Percentiles rank a stretch among this genome's conserved stretches.
These are phyloP conservation scores for Diplodia sapinea DNA, from an alignment of 2,329 filamentous ascomycete species.

Conservation along the genomic window DNA sequence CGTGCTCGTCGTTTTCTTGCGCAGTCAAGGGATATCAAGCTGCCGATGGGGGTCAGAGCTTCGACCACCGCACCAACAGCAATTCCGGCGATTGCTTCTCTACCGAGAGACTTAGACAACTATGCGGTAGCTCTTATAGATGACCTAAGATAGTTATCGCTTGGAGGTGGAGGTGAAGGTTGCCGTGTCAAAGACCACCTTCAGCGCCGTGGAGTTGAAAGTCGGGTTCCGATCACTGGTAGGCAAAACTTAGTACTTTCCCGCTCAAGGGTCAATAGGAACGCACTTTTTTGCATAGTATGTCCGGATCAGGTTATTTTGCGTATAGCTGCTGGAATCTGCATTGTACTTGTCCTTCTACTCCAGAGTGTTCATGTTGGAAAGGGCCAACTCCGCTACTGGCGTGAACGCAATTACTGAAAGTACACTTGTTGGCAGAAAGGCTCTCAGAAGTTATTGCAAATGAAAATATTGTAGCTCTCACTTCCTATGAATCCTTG, in stretches of 20 bases:
- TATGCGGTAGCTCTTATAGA: not conserved
- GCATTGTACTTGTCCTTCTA: too few species aligned
- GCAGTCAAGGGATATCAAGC: not conserved
- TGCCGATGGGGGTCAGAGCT: not conserved
- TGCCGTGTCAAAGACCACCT: slow-evolving; percentile 4
- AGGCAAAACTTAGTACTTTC: not conserved
- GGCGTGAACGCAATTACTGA: too few species aligned
- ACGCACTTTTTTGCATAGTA: not conserved
- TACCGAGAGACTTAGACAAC: not conserved
- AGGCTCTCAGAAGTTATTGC: too few species aligned
- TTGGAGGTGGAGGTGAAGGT: slow-evolving; percentile 3
- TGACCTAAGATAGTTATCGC: not conserved
- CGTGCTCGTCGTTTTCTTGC: not conserved
- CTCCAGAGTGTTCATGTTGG: too few species aligned
- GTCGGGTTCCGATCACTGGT: not conserved
- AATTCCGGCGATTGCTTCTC: not conserved
- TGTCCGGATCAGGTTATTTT: too few species aligned
- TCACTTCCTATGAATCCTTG: too few species aligned
- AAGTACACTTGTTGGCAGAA: too few species aligned
- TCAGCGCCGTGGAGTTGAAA: slow-evolving; percentile 13
- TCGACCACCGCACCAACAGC: not conserved
- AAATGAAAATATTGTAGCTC: too few species aligned
- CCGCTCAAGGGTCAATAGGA: too few species aligned
- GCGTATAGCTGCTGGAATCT: too few species aligned
- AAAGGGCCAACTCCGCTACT: too few species aligned